Base-by-base conservation (phyloP, 805 yeast species). In the Kodamaea laetipori region DNA sequence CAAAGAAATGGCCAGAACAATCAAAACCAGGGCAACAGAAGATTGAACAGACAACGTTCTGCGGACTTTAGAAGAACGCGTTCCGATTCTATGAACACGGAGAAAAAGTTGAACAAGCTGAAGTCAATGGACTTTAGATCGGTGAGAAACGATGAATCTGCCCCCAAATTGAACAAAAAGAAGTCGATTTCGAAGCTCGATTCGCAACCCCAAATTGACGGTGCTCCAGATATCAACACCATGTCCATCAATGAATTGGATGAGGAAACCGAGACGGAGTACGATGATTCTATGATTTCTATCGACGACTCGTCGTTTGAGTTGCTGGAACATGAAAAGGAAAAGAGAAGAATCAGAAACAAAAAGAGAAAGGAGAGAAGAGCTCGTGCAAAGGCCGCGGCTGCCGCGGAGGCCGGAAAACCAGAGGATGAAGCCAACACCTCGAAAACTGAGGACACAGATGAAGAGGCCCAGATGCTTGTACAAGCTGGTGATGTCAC, bases 301-400 rank as follows among this genome's bases (percentile, higher is more conserved):
- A 28, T 41, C 12, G 40, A 37, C 23, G 50, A 47, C 10, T 7
- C 31, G 10, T 16, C 30, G 10, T 15, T 28, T 15, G 49, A 49
- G n/a, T 18, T 30, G 12, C 35, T 45, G 17, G 50, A 47, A 8
- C 44, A 38, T 4, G 52, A 52, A 23, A 47, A 46, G 32, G 54
- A 48, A 26, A 54, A 47, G 37, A 53, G 44, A 33, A 39, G 48
- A 19, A 15, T 39, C 32, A 49, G 46, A 25, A 55, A 56, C 37
- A 44, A 28, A 33, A 54, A 54, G 34, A 42, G 57, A 32, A 45
- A 44, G 28, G 53, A 54, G 27, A 45, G 60, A 43, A 51, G 58
- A 45, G 37, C 34, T 9, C 34, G 39, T 10, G 43, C 48, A 4
- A 38, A 41, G 37, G 30, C 28, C 12, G 41, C 41, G 7, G 36